Evolutionary conservation across 2,329 filamentous ascomycete genomes (phyloP).

Genomic region (Monosporascus cannonballus): DNA sequence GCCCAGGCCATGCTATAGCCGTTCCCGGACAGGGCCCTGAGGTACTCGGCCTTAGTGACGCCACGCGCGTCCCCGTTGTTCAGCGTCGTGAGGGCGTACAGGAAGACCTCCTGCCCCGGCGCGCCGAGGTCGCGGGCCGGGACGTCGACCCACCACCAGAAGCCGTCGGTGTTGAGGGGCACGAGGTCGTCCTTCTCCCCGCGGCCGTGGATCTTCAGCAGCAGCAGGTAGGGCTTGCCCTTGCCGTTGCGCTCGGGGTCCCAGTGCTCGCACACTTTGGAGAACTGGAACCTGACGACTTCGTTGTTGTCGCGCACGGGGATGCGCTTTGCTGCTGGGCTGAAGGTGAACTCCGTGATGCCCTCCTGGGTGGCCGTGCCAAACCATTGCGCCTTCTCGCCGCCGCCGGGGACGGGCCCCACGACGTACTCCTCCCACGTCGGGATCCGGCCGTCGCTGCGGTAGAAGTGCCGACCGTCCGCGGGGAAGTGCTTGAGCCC

Average conservation of each 20-base stretch:
- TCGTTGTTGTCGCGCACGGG: slow-evolving; percentile 45
- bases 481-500: slow-evolving; percentile 73
- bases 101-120: slow-evolving; percentile 60
- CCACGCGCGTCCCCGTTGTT: slow-evolving; percentile 42
- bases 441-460: slow-evolving; percentile 60
- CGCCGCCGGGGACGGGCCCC: slow-evolving; percentile 46
- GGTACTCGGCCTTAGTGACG: slow-evolving; percentile 40
- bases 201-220: slow-evolving; percentile 60
- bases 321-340: slow-evolving; percentile 55
- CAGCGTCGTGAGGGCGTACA: slow-evolving; percentile 53
- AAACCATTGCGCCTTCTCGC: slow-evolving; percentile 42
- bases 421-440: slow-evolving; percentile 80
- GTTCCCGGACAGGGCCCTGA: slow-evolving; percentile 33
- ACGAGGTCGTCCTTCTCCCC: slow-evolving; percentile 63
- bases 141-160: slow-evolving; percentile 78
- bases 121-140: slow-evolving; percentile 57
- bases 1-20: slow-evolving; percentile 38
- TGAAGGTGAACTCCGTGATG: slow-evolving; percentile 51
- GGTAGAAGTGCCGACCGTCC: slow-evolving; percentile 64
- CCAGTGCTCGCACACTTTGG: slow-evolving; percentile 78
- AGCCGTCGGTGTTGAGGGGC: slow-evolving; percentile 71
- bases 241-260: slow-evolving; percentile 60
- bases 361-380: slow-evolving; percentile 42
- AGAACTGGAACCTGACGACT: slow-evolving; percentile 72
- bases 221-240: slow-evolving; percentile 61